Evolutionary conservation across 805 yeast genomes (phyloP).

Genomic region (Sugiyamaella qingdaonensis): DNA sequence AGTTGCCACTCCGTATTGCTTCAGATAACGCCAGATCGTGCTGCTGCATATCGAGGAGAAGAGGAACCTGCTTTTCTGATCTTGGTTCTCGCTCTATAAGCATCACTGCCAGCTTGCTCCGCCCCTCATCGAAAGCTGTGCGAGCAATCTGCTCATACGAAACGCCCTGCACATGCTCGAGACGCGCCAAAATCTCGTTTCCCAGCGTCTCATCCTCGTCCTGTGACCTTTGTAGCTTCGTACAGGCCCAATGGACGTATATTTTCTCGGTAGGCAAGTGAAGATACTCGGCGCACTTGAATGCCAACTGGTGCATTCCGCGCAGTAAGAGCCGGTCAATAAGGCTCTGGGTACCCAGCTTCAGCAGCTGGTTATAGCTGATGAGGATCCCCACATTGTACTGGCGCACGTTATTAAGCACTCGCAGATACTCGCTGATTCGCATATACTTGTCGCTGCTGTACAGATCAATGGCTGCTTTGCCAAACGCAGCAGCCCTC

Average conservation of each 20-base stretch:
- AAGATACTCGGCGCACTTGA: slow-evolving; percentile 54
- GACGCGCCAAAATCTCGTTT: slow-evolving; percentile 43
- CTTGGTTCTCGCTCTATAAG: slow-evolving; percentile 66
- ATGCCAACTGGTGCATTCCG: slow-evolving; percentile 55
- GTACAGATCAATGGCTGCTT: slow-evolving; percentile 48
- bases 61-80: slow-evolving; percentile 55
- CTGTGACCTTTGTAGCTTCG: slow-evolving; percentile 54
- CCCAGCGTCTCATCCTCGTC: slow-evolving; percentile 59
- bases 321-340: slow-evolving; percentile 56
- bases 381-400: slow-evolving; percentile 64
- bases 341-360: slow-evolving; percentile 53
- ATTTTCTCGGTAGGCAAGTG: slow-evolving; percentile 48
- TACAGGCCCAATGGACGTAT: slow-evolving; percentile 76
- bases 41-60: slow-evolving; percentile 68
- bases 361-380: slow-evolving; percentile 51
- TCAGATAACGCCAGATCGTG: slow-evolving; percentile 63
- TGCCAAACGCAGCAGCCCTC: slow-evolving; percentile 84
- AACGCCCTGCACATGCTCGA: slow-evolving; percentile 41
- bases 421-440: slow-evolving; percentile 57
- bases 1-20: slow-evolving; percentile 57
- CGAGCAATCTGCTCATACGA: slow-evolving; percentile 58
- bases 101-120: slow-evolving; percentile 60
- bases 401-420: slow-evolving; percentile 65
- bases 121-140: slow-evolving; percentile 77
- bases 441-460: slow-evolving; percentile 60